Conservation (phyloP, 2,329 filamentous ascomycete genomes). For the Sordariomycetes sp. region DNA sequence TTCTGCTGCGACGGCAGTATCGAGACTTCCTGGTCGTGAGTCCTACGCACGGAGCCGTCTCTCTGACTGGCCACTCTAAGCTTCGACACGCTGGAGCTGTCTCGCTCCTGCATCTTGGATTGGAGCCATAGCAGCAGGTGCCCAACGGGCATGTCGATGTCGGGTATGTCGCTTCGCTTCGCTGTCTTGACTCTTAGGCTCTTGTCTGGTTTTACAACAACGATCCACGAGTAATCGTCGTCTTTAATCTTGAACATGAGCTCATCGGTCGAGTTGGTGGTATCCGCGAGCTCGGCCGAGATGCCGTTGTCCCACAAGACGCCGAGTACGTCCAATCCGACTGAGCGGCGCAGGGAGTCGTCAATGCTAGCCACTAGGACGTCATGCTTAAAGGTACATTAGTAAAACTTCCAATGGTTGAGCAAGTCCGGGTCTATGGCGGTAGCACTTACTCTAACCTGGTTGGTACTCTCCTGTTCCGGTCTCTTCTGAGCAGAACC, state of each 20-base stretch:
- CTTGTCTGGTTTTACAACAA: slow-evolving; percentile 72
- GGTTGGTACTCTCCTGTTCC: not conserved
- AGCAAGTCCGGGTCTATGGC: not conserved
- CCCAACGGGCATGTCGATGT: slow-evolving; percentile 62
- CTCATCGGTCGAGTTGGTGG: slow-evolving; percentile 70
- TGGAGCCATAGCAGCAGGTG: slow-evolving; percentile 75
- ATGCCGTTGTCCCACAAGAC: slow-evolving; percentile 76
- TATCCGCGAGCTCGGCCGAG: slow-evolving; percentile 76
- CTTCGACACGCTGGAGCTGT: slow-evolving; percentile 46
- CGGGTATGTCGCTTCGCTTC: slow-evolving; percentile 61
- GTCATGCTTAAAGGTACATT: slow-evolving; percentile 53
- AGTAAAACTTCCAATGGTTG: not conserved
- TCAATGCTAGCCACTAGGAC: slow-evolving; percentile 87
- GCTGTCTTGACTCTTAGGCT: slow-evolving; percentile 73
- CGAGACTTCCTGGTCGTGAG: slow-evolving; percentile 61
- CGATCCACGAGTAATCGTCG: slow-evolving; percentile 73
- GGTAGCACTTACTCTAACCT: not conserved
- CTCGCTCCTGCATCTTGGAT: slow-evolving; percentile 69
- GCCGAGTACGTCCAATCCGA: slow-evolving; percentile 67
- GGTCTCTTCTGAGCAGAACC: not conserved
- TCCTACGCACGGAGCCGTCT: slow-evolving; percentile 12
- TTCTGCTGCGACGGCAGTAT: slow-evolving; percentile 75
- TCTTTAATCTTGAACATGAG: slow-evolving; percentile 66
- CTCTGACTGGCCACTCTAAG: slow-evolving; percentile 20
- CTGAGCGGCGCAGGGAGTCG: slow-evolving; percentile 59